phyloP scores from a whole-genome alignment of 2,329 filamentous ascomycete genomes.

The Cordyceps javanica region DNA sequence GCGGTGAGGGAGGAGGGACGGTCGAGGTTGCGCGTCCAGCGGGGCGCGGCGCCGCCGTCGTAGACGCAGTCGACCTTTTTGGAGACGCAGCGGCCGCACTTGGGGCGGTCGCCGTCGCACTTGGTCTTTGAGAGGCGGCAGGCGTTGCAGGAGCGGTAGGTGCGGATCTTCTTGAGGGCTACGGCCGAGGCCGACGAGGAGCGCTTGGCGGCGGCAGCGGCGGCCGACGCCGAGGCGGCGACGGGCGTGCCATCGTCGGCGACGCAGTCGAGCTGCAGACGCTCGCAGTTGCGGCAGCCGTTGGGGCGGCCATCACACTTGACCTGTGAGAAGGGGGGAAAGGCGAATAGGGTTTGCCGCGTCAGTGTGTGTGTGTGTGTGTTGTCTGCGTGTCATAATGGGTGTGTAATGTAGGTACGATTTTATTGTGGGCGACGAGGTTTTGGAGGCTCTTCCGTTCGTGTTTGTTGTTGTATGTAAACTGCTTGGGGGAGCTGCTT shows the following conservation, averaged over 20 bases:
- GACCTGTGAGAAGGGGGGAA: conserved; percentile 24
- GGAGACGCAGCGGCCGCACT: conserved; percentile 29
- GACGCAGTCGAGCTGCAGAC: conserved; percentile 35
- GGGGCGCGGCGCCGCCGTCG: conserved; percentile 31
- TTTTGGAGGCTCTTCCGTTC: no score
- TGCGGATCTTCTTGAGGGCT: conserved; percentile 32
- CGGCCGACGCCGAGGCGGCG: conserved; percentile 8
- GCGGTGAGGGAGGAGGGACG: conserved; percentile 11
- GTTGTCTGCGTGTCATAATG: no score
- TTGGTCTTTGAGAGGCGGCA: conserved; percentile 37
- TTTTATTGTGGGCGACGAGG: no score
- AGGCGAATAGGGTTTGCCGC: not conserved
- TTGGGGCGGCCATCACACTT: conserved; percentile 37
- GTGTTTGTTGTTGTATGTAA: not conserved
- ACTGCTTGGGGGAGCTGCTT: not conserved
- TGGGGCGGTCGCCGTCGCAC: conserved; percentile 35
- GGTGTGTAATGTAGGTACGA: no score
- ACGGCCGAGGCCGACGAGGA: conserved; percentile 19
- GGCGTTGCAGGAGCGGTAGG: conserved; percentile 34
- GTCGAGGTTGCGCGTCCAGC: conserved; percentile 30
- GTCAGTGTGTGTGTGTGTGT: conserved; percentile 10
- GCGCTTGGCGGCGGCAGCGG: not conserved
- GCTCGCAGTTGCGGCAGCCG: conserved; percentile 37
- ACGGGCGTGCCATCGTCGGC: conserved; percentile 27
- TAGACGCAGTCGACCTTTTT: conserved; percentile 33